A percentile compares a stretch with the other conserved stretches of the same genome.
phyloP scores from a whole-genome alignment of 306 rosid species.

The Castanopsis chinensis region DNA sequence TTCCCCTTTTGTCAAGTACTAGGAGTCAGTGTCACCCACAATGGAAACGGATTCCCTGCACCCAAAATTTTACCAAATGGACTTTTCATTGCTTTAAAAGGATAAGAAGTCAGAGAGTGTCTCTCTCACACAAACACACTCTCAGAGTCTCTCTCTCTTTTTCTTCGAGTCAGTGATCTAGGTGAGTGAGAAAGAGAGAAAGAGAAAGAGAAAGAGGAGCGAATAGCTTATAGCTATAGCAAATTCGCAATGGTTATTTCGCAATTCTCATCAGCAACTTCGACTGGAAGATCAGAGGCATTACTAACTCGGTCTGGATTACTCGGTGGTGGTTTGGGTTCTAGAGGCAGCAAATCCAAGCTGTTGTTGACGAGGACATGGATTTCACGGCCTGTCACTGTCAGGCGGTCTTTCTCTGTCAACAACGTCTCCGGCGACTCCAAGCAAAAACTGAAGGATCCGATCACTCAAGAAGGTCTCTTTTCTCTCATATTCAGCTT shows the following conservation, averaged over 20 bases:
- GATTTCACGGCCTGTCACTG: slow-evolving; percentile 28
- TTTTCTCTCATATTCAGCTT: neutral
- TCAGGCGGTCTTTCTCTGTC: slow-evolving; percentile 34
- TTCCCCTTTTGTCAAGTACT: no score
- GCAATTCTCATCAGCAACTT: slow-evolving; percentile 50
- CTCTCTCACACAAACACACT: no score
- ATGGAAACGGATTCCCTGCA: no score
- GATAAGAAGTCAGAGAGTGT: no score
- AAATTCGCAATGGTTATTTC: slow-evolving; percentile 60
- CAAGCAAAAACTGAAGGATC: slow-evolving; percentile 42
- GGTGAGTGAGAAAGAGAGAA: slow-evolving; percentile 26
- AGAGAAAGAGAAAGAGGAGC: slow-evolving; percentile 3
- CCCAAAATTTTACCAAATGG: no score
- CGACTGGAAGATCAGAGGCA: slow-evolving; percentile 23
- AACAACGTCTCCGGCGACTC: slow-evolving; percentile 57
- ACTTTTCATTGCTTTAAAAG: no score
- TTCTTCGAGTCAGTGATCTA: neutral
- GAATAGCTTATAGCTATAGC: neutral
- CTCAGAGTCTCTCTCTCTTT: no score
- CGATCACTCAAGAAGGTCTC: slow-evolving; percentile 50
- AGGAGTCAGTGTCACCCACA: no score
- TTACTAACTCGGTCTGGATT: slow-evolving; percentile 32
- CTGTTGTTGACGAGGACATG: slow-evolving; percentile 34
- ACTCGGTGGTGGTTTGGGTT: slow-evolving; percentile 21
- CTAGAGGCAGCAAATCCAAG: slow-evolving; percentile 40